Evolutionary conservation across 1,284 basidiomycete genomes (phyloP), one percentile per base, ranked within the genome.

Genomic region (Pseudozyma sp.): DNA sequence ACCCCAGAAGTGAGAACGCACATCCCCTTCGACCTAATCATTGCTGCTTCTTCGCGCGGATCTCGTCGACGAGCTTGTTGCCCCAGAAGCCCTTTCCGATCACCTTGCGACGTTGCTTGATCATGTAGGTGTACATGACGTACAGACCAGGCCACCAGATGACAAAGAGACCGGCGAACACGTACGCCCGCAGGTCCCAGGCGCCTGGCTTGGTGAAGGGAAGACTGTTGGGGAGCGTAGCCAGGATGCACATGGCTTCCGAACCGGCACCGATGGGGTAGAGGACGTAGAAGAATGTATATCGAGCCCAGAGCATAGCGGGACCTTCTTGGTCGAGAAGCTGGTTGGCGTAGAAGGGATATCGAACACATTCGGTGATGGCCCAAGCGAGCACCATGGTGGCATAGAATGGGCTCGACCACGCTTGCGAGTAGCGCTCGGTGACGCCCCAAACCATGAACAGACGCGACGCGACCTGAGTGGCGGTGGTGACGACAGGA

Each of bases 301-400:
- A 99, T 56, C 80, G 61, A 39, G 76, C 74, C 82, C 82, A 84
- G 16, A 83, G 78, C 11, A 82, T 60, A 19, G 68, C 71, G 17
- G 60, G 56, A 16, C 68, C 67, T 4, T 78, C 79, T 7, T 68
- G 50, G 29, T 65, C 67, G 37, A 80, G 74, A 5, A 97, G 88
- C 49, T 87, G 87, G 79, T 88, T 87, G 4, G 92, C 90, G 86
- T 99, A 99, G 87, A 92, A 97, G 8, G 90, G 86, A 86, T 99
- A 99, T 31, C 96, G 92, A 68, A 97, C 90, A 55, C 94, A 89
- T 85, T 99, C 96, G 43, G 94, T 94, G 62, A 92, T 78, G 2
- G 92, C 91, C 96, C 96, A 99, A 0, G 96, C 93, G 70, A 97
- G 86, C 55, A 98, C 89, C 94, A 97, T 96, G 52, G 91, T 90